Conservation (phyloP, 1,284 basidiomycete species). For the Thecaphora thlaspeos region DNA sequence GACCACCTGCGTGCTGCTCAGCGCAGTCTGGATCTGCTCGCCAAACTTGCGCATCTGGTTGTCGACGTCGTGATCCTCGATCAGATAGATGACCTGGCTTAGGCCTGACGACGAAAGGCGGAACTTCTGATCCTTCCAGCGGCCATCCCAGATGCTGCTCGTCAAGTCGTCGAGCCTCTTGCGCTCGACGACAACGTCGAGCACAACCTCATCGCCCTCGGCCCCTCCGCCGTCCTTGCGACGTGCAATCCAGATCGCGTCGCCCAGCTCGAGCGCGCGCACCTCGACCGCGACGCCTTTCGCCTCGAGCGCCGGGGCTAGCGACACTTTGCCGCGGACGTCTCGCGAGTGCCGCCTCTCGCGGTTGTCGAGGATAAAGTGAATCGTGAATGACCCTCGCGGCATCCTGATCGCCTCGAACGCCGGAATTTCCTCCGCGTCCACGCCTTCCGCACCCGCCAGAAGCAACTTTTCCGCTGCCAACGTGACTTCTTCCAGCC, state of each 20-base stretch:
- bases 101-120: conserved; percentile 62
- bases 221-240: conserved; percentile 51
- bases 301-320: conserved; percentile 32
- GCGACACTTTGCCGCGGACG: conserved; percentile 8
- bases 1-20: conserved; percentile 63
- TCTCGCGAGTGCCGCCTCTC: conserved; percentile 53
- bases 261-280: conserved; percentile 62
- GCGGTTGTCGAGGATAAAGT: conserved; percentile 63
- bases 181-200: conserved; percentile 65
- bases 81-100: conserved; percentile 63
- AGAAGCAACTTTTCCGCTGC: conserved; percentile 1
- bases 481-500: not conserved
- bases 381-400: conserved; percentile 62
- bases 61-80: conserved; percentile 62
- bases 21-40: conserved; percentile 57
- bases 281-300: conserved; percentile 61
- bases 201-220: conserved; percentile 60
- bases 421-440: not conserved
- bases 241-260: conserved; percentile 65
- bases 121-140: conserved; percentile 65
- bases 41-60: conserved; percentile 50
- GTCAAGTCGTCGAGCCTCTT: conserved; percentile 65
- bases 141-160: conserved; percentile 62
- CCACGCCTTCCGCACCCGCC: conserved; percentile 7
- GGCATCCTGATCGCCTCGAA: conserved; percentile 59